Base-by-base conservation (phyloP, 257 asterid species). In the Echium plantagineum region DNA sequence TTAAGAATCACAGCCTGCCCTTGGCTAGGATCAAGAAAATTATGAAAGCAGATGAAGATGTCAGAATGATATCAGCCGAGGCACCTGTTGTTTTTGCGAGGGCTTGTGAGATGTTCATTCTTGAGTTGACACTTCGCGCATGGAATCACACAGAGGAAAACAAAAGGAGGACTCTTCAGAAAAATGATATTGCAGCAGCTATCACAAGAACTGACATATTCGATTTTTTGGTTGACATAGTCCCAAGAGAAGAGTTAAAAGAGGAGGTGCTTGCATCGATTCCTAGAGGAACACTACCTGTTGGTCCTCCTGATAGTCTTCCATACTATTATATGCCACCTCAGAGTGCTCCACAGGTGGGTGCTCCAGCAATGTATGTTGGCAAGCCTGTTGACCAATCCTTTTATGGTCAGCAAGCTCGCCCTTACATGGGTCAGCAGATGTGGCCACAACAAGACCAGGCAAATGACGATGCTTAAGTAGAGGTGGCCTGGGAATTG, bases 81-180 rank as follows among this genome's bases (percentile, higher is more conserved):
- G 96, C 98, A 8, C 98, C 96, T 0, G 96, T 91, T 9, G 72
- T 91, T 67, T 91, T 87, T 21, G 96, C 98, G 21, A 85, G 94
- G 17, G 98, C 98, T 59, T 91, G 98, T 63, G 98, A 91, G 69
- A 87, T 91, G 96, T 91, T 91, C 75, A 91, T 91, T 59, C 98
- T 91, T n/a, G 98, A 91, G 75, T 68, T 91, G 70, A 91, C 96
- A 1, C 67, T 91, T 58, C 87, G 94, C 17, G 89, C 98, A 0
- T 91, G 96, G 98, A 87, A 82, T 61, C 95, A 87, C 73, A 87
- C 98, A 0, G 98, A 91, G 80, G 98, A 91, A 81, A 91, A 91
- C 77, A 91, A 91, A 64, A 83, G 98, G 85, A 81, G 95, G 78
- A 87, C 98, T 0, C 90, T 91, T 35, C 98, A 91, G 75, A 91